A percentile compares a stretch with the other conserved stretches of the same genome.
These are phyloP conservation scores for Citrus medica DNA, from an alignment of 345 rosid genomes.

Conservation along the genomic window DNA sequence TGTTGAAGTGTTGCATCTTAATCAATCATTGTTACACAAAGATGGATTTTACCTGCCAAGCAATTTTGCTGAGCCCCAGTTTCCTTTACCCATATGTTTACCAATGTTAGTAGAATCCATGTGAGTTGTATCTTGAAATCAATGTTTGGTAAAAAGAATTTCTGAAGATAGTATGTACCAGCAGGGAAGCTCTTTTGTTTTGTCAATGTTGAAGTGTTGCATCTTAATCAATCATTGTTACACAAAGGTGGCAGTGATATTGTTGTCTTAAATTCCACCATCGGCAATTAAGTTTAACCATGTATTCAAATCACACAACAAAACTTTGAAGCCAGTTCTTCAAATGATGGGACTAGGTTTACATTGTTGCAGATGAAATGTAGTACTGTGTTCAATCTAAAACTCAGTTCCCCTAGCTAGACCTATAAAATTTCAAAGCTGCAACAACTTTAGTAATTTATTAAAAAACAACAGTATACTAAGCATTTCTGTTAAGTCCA, in stretches of 20 bases:
- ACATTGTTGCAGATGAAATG: neutral
- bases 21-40: neutral
- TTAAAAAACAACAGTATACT: neutral
- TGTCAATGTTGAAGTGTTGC: conserved; percentile 1
- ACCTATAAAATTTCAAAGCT: neutral
- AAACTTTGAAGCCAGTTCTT: neutral
- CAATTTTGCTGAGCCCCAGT: neutral
- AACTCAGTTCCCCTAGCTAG: neutral
- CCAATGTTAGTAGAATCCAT: conserved; percentile 1
- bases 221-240: neutral
- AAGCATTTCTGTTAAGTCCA: neutral
- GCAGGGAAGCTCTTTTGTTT: conserved; percentile 6
- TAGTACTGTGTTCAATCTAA: neutral
- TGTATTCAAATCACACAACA: too few species aligned
- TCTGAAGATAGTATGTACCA: neutral
- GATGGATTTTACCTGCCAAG: neutral
- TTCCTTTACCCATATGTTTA: conserved; percentile 9
- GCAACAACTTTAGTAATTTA: neutral
- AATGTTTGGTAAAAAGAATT: neutral
- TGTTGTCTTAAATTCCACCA: neutral
- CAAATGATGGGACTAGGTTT: neutral
- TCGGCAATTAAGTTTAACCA: neutral
- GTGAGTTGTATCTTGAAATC: conserved; percentile 22
- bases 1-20: neutral
- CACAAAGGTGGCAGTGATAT: neutral